Conservation (phyloP, 257 asterid species). For the Solanum clarkiae region DNA sequence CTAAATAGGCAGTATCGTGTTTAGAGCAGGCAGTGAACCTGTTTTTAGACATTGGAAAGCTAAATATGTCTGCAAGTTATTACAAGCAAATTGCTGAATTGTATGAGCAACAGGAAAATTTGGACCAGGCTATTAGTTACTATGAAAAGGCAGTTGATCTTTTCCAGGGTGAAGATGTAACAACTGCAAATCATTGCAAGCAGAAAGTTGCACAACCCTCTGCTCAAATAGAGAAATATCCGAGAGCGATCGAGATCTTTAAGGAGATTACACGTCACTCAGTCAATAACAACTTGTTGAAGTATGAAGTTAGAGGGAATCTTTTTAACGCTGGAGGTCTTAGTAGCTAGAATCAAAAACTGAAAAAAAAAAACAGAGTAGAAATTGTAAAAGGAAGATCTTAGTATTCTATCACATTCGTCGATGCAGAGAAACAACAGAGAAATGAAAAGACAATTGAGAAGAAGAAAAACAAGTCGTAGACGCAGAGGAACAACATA, state of each 20-base stretch:
- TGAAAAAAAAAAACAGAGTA: no score
- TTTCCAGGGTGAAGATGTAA: constrained; percentile 73
- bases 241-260: constrained; percentile 67
- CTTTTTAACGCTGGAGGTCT: constrained; percentile 81
- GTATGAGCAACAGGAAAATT: constrained; percentile 68
- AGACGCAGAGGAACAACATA: no score
- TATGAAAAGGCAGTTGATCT: constrained; percentile 88
- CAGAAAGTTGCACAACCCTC: constrained; percentile 87
- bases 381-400: no score
- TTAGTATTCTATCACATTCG: no score
- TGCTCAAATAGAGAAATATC: constrained; percentile 81
- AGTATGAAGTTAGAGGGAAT: constrained; percentile 95
- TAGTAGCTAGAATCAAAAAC: no score
- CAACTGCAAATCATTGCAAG: constrained; percentile 87
- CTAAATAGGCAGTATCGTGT: constrained; percentile 57
- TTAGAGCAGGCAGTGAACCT: constrained; percentile 69
- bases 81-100: constrained; percentile 96
- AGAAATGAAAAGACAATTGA: no score
- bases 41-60: constrained; percentile 90
- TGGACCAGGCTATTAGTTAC: constrained; percentile 69
- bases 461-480: no score
- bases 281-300: constrained; percentile 73
- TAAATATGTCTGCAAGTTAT: constrained; percentile 88
- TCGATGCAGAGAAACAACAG: no score
- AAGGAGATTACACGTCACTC: constrained; percentile 88